Evolutionary conservation across 163 green algal genomes (phyloP).

Genomic region (Scenedesmus sp.): DNA sequence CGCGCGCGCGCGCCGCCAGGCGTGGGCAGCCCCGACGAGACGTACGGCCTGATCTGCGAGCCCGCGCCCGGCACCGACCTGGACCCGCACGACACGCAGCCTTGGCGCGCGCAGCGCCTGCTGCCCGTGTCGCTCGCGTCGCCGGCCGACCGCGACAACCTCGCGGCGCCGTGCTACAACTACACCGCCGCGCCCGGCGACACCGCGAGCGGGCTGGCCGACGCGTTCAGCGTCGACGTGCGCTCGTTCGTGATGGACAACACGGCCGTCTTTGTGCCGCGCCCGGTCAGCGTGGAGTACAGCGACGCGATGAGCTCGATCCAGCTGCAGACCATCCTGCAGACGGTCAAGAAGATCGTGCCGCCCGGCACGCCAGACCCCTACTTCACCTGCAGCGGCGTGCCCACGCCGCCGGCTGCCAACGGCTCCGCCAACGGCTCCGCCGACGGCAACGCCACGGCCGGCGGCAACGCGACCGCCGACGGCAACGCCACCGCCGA

Average conservation of each 20-base stretch:
- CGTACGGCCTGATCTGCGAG: slow-evolving; percentile 1
- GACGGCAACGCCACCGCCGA: no score
- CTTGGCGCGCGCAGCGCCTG: neutral
- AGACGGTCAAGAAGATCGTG: no score
- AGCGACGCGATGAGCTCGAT: no score
- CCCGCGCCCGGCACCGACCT: neutral
- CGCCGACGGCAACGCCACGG: no score
- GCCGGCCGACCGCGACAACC: neutral
- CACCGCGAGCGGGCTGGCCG: neutral
- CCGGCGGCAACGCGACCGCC: no score
- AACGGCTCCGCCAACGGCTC: no score
- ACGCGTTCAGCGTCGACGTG: neutral
- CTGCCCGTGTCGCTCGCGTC: neutral
- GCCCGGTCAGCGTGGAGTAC: neutral
- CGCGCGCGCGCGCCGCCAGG: no score
- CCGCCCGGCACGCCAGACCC: no score
- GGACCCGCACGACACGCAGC: neutral
- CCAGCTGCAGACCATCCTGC: no score
- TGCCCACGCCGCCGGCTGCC: no score
- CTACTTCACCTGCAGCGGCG: no score
- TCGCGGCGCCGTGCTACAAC: neutral
- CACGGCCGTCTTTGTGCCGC: neutral
- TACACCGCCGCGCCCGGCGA: neutral
- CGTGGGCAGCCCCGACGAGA: neutral
- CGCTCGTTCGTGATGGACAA: neutral